Evolutionary conservation across 495 filamentous ascomycete species (phyloP).

Genomic region (Apodospora peruviana): DNA sequence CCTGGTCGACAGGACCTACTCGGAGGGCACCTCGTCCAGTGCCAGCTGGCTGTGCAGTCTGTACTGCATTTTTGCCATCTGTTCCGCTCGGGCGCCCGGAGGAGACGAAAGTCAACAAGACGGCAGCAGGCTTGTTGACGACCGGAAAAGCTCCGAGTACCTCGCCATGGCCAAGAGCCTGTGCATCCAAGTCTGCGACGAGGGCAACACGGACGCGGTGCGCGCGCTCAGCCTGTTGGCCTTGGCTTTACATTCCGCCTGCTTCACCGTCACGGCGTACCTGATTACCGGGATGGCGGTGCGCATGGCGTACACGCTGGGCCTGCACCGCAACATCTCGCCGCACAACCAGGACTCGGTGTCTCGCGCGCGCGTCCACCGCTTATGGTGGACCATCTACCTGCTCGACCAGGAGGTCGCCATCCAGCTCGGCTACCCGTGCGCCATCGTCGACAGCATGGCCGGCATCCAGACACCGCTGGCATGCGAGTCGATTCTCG

Average conservation of each 20-base stretch:
- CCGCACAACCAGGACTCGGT: not conserved
- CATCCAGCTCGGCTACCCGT: conserved; percentile 5
- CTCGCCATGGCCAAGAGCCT: conserved; percentile 4
- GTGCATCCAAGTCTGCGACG: conserved; percentile 2
- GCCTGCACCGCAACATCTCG: conserved; percentile 5
- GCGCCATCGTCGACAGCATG: conserved; percentile 6
- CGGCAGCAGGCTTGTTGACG: not conserved
- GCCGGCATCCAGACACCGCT: conserved; percentile 1
- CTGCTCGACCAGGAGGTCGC: conserved; percentile 9
- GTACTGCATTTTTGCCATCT: conserved; percentile 9
- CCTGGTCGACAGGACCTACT: conserved; percentile 4
- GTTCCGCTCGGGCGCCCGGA: not conserved
- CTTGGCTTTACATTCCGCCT: conserved; percentile 3
- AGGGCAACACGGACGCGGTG: conserved; percentile 1
- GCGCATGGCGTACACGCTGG: conserved; percentile 6
- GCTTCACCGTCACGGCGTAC: conserved; percentile 3
- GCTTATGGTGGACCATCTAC: conserved; percentile 8
- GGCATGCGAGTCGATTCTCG: not conserved
- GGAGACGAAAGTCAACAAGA: not conserved
- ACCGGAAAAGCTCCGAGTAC: not conserved
- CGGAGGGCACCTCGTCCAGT: not conserved
- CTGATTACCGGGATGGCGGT: conserved; percentile 3
- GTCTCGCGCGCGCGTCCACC: conserved; percentile 1
- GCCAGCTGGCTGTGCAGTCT: conserved; percentile 5
- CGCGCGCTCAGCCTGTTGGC: conserved; percentile 1